These are phyloP conservation scores for Plasmodium coatneyi DNA, from an alignment of 169 alveolate species.

Conservation along the genomic window DNA sequence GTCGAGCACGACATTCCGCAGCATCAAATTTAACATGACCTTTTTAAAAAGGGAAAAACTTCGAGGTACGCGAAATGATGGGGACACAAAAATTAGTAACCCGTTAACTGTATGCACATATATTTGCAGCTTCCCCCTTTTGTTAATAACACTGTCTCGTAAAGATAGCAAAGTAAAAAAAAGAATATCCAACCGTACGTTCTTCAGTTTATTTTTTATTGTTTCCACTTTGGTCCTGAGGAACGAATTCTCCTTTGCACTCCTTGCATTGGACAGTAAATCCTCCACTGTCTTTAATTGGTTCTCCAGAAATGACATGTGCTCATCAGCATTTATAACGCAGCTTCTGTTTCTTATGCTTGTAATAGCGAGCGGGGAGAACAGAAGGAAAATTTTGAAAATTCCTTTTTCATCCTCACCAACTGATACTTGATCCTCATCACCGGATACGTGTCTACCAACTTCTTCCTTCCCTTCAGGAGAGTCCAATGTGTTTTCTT, in stretches of 20 bases:
- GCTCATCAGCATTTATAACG: slow-evolving; percentile 73
- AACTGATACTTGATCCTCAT: background rate
- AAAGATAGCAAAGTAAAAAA: slow-evolving; percentile 81
- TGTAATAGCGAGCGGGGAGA: slow-evolving; percentile 63
- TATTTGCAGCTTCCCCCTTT: slow-evolving; percentile 76
- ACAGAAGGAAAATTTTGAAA: slow-evolving; percentile 21
- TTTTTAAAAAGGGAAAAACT: slow-evolving; percentile 84
- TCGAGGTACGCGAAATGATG: slow-evolving; percentile 83
- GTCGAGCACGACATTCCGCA: slow-evolving; percentile 3
- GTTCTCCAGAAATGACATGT: slow-evolving; percentile 21
- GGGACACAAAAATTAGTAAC: slow-evolving; percentile 74
- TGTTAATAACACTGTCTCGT: slow-evolving; percentile 83
- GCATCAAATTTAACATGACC: slow-evolving; percentile 74
- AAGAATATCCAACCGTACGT: slow-evolving; percentile 64
- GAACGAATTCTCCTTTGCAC: slow-evolving; percentile 7
- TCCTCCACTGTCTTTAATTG: slow-evolving; percentile 9
- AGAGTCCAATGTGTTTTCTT: background rate
- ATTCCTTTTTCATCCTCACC: background rate
- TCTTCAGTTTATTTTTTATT: slow-evolving; percentile 33
- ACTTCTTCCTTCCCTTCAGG: background rate
- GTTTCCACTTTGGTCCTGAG: slow-evolving; percentile 14
- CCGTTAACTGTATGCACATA: slow-evolving; percentile 81
- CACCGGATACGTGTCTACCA: background rate
- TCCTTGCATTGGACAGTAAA: background rate
- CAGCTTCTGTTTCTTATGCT: slow-evolving; percentile 44